These are phyloP conservation scores for Waltiozyma sp. DNA, from an alignment of 1,139 yeast species.

Conservation along the genomic window DNA sequence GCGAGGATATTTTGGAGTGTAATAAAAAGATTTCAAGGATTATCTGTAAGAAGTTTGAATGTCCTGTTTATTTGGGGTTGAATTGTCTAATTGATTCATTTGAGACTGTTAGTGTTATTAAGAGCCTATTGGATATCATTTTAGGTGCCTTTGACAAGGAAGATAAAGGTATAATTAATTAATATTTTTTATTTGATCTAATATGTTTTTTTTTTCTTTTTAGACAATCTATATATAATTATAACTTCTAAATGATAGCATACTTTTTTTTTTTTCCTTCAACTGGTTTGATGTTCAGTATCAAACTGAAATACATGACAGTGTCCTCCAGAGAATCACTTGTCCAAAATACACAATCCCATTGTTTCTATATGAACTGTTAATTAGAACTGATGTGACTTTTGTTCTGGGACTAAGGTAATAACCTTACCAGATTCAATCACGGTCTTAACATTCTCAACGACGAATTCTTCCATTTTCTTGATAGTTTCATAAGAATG, in stretches of 20 bases:
- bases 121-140: conserved; percentile 6
- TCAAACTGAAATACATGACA: not conserved
- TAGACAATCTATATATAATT: not conserved
- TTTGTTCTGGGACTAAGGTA: conserved; percentile 59
- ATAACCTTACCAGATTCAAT: conserved; percentile 50
- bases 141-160: conserved; percentile 3
- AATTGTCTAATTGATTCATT: conserved; percentile 20
- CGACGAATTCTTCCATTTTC: conserved; percentile 43
- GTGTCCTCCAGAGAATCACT: too few species aligned
- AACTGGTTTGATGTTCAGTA: too few species aligned
- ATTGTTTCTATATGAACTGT: too few species aligned
- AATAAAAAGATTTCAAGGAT: conserved; percentile 25
- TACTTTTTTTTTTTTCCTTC: too few species aligned
- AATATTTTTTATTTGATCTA: too few species aligned
- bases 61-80: conserved; percentile 27
- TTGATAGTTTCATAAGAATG: conserved; percentile 47
- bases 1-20: conserved; percentile 25
- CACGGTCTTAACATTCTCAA: conserved; percentile 26
- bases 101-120: conserved; percentile 10
- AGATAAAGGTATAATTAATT: too few species aligned
- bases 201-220: too few species aligned
- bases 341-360: too few species aligned
- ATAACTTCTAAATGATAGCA: too few species aligned
- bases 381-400: conserved; percentile 4
- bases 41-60: conserved; percentile 23